Conservation (phyloP, 2,329 filamentous ascomycete genomes). For the Coniochaeta sp. region DNA sequence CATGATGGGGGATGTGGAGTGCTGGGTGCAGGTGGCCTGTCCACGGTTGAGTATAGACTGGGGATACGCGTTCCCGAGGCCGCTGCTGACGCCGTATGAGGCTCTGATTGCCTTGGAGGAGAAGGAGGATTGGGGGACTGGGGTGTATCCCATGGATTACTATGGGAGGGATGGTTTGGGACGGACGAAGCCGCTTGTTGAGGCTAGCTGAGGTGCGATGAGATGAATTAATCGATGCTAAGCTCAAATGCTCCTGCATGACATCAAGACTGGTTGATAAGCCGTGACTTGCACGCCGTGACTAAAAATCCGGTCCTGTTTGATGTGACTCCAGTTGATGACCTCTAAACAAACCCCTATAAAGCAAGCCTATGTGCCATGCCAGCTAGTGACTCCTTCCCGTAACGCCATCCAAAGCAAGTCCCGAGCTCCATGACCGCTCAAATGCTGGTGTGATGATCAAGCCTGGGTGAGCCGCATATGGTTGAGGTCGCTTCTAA, state of each 20-base stretch:
- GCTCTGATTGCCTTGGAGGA: constrained; percentile 82
- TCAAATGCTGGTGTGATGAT: not conserved
- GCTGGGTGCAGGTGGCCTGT: constrained; percentile 97
- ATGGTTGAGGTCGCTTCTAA: not conserved
- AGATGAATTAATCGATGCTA: not conserved
- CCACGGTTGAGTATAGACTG: constrained; percentile 97
- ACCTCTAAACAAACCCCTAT: not conserved
- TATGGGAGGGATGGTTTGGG: constrained; percentile 89
- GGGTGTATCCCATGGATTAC: constrained; percentile 95
- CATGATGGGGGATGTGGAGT: constrained; percentile 89
- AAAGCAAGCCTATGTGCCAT: not conserved
- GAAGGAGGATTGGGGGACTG: constrained; percentile 65
- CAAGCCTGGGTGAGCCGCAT: not conserved
- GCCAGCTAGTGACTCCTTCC: not conserved
- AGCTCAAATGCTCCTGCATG: not conserved
- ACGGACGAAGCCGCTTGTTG: constrained; percentile 51
- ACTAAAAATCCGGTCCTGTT: not conserved
- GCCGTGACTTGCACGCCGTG: not conserved
- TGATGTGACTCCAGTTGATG: not conserved
- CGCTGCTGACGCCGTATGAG: constrained; percentile 89
- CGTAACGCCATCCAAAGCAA: not conserved
- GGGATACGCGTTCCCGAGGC: constrained; percentile 91
- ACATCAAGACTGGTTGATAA: not conserved
- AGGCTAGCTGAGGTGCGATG: not conserved
- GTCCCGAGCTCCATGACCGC: not conserved